Percentiles rank a stretch among this genome's conserved stretches.
phyloP scores from a whole-genome alignment of 495 filamentous ascomycete species.

The Parachaetomium inaequale region DNA sequence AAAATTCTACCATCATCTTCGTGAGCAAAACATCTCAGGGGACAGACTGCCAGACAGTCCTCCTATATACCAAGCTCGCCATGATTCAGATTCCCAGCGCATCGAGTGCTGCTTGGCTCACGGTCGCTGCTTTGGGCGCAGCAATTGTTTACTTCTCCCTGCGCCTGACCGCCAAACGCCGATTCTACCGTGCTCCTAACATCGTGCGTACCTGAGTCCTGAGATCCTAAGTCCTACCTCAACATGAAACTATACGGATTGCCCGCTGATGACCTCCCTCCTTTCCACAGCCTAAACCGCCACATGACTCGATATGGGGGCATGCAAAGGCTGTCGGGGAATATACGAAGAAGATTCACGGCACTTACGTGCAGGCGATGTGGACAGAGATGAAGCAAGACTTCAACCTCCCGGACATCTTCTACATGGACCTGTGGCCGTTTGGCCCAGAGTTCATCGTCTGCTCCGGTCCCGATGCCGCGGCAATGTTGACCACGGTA shows the following conservation, averaged over 20 bases:
- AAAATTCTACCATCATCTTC: no score
- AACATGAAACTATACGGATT: neutral
- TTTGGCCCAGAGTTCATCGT: constrained; percentile 24
- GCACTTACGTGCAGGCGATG: neutral
- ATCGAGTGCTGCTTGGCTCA: neutral
- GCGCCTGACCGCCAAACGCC: neutral
- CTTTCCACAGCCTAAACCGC: neutral
- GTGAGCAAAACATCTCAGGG: no score
- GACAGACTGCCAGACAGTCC: no score
- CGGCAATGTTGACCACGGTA: constrained; percentile 17
- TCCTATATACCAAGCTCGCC: neutral
- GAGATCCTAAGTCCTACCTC: neutral
- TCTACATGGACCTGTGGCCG: constrained; percentile 30
- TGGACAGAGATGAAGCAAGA: constrained; percentile 19
- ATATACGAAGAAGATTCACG: constrained; percentile 1
- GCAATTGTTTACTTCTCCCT: neutral
- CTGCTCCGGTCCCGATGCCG: constrained; percentile 19
- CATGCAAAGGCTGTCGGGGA: constrained; percentile 14
- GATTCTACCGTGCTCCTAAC: neutral
- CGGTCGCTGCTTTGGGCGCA: neutral
- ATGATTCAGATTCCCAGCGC: neutral
- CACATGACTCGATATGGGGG: constrained; percentile 6
- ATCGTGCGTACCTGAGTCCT: neutral
- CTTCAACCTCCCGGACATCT: constrained; percentile 26
- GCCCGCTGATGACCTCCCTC: neutral